Base-by-base conservation (phyloP, 2,329 filamentous ascomycete species). In the Exophiala viscosa region DNA sequence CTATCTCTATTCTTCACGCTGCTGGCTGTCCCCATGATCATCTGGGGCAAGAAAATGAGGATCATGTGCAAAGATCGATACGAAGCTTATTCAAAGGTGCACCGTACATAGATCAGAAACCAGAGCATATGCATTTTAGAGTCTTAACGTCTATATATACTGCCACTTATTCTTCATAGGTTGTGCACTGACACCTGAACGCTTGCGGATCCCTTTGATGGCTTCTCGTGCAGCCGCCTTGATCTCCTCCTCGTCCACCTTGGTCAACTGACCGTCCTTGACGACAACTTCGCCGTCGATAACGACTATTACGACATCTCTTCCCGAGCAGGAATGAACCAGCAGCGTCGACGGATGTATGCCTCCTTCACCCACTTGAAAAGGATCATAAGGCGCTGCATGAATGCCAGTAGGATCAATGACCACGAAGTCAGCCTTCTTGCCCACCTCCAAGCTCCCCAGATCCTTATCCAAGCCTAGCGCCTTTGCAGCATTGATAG, bases 401-500 rank as follows among this genome's bases (percentile, higher is more conserved):
- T 44, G 41, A 2, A 44, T 15, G 18, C 18, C 18, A 23, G 14
- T 13, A 15, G 18, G 15, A 35, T 66, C 63, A 38, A 65, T 59
- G 35, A 52, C 63, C 1, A 72, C 69, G 34, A 73, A 65, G 48
- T 73, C 69, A 1, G 70, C 70, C 52, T 72, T 72, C 59, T 73
- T 73, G 1, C 68, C 70, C 5, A 69, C 52, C 48, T 71, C 69
- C 17, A 73, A 43, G 40, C 68, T 70, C 2, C 70, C 70, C 9
- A 44, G 14, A 0, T 62, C 52, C 7, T 64, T 52, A 8, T 70
- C 64, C 48, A 78, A 54, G 0, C 76, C 75, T 18, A 80, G 58
- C 0, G 76, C 76, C 45, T 66, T 70, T 0, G 77, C 76, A 0
- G 74, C 76, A 46, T 76, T 72, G 54, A 78, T 75, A 0, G 76